A percentile compares a stretch with the other conserved stretches of the same genome.
These are phyloP conservation scores for Phoma sp. DNA, from an alignment of 2,329 filamentous ascomycete genomes.

Conservation along the genomic window DNA sequence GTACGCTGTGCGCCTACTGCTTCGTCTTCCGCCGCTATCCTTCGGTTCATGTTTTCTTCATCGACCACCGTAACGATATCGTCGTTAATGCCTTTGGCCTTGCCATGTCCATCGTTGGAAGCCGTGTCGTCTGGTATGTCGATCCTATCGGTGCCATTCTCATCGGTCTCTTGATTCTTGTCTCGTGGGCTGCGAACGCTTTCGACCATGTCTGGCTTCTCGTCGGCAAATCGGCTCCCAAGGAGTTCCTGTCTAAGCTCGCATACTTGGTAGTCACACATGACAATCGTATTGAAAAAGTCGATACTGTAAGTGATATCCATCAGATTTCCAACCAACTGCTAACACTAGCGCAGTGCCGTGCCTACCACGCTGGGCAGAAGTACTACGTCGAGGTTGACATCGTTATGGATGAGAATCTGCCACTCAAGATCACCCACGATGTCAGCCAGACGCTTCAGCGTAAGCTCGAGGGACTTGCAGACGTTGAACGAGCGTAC, in stretches of 20 bases:
- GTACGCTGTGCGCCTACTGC: conserved; percentile 62
- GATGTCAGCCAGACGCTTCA: conserved; percentile 68
- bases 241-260: conserved; percentile 63
- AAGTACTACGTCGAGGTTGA: conserved; percentile 70
- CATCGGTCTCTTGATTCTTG: conserved; percentile 67
- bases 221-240: conserved; percentile 67
- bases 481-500: conserved; percentile 55
- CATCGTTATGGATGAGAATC: conserved; percentile 65
- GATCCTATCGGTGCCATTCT: conserved; percentile 68
- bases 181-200: conserved; percentile 67
- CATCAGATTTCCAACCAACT: not conserved
- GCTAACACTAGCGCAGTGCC: conserved; percentile 49
- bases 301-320: conserved; percentile 57
- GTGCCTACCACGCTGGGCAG: conserved; percentile 68
- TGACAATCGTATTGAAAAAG: conserved; percentile 62
- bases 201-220: conserved; percentile 69
- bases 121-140: conserved; percentile 64
- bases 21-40: conserved; percentile 62
- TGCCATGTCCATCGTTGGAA: conserved; percentile 63
- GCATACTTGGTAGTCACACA: conserved; percentile 65
- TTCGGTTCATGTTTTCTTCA: conserved; percentile 64
- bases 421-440: conserved; percentile 64
- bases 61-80: conserved; percentile 66
- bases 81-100: conserved; percentile 64
- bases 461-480: conserved; percentile 63